These are phyloP conservation scores for Litsea cubeba DNA, from an alignment of 164 flowering plant species.

Conservation along the genomic window DNA sequence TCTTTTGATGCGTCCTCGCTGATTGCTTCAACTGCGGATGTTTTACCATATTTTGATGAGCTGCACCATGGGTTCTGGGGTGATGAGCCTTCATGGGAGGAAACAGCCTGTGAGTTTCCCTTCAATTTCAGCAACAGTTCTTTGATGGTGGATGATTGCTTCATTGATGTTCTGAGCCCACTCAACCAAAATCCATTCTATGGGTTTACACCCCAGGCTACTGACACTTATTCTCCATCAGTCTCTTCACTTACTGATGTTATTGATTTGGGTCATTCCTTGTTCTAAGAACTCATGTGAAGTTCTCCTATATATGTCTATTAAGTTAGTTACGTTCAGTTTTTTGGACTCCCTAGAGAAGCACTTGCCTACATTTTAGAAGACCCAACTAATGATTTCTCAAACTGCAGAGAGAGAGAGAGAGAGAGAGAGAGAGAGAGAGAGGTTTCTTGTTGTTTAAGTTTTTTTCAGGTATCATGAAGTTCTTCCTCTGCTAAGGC, in stretches of 20 bases:
- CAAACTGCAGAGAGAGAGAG: not conserved
- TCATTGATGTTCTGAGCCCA: slow-evolving; percentile 48
- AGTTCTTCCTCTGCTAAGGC: not conserved
- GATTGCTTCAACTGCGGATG: slow-evolving; percentile 3
- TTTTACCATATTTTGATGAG: slow-evolving; percentile 24
- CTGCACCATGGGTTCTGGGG: slow-evolving; percentile 32
- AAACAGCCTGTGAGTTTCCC: slow-evolving; percentile 24
- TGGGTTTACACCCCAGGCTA: slow-evolving; percentile 26
- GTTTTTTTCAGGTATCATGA: not conserved
- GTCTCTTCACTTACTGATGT: slow-evolving; percentile 30
- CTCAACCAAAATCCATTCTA: slow-evolving; percentile 19
- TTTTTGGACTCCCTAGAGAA: not conserved
- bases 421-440: not conserved
- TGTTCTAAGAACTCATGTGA: slow-evolving; percentile 26
- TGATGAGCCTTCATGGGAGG: slow-evolving; percentile 26
- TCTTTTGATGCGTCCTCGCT: slow-evolving; percentile 3
- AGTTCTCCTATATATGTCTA: not conserved
- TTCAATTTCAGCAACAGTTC: slow-evolving; percentile 30
- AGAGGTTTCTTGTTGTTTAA: not conserved
- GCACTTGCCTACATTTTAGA: not conserved
- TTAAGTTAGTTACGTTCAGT: not conserved
- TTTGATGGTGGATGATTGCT: slow-evolving; percentile 40
- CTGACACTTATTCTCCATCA: slow-evolving; percentile 24
- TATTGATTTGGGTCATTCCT: slow-evolving; percentile 37
- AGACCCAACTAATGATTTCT: not conserved